Base-by-base conservation (phyloP, 73 alveolate genomes). In the Stentor coeruleus region DNA sequence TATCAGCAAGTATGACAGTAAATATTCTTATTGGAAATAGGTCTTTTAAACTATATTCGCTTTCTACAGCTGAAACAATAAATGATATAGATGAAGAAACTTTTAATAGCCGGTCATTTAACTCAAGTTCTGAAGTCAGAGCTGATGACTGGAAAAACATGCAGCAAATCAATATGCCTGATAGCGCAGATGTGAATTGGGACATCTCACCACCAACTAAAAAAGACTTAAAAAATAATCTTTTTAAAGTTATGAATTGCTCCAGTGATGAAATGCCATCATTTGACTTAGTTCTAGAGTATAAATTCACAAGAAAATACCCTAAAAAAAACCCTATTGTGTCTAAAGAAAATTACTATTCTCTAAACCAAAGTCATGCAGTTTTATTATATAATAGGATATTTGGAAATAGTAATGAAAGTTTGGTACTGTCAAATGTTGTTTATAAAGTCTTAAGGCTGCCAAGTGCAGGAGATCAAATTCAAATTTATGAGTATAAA, bases 151-250 rank as follows among this genome's bases (percentile, higher is more conserved):
- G 82, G 82, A 39, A 74, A 35, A 86, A 82, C 74, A 87, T 85
- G 11, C 93, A 88, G 74, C 74, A 83, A 59, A 76, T 92, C 55
- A 90, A 90, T 77, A 89, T 92, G 59, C 49, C 85, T 74, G 85
- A 81, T 39, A 86, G 83, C 58, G 73, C 92, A 20, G 97, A 85
- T 58, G 55, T 82, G 26, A 83, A 86, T 73, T 92, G 97, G 95
- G 92, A 79, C 59, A 82, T 92, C 39, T 81, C 95, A 38, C 84
- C 97, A 31, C 91, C 88, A 6, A 85, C 77, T 37, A 82, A 58
- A 3, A 14, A 35, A 38, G n/a, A n/a, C n/a, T n/a, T n/a, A n/a
- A n/a, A n/a, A n/a, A n/a, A n/a, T n/a, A 6, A 77, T 28, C 85
- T 77, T 15, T 35, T 15, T 38, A 4, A 77, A 77, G 20, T 38